phyloP scores from a whole-genome alignment of 2,329 filamentous ascomycete species.

The Trichoderma citrinoviride region DNA sequence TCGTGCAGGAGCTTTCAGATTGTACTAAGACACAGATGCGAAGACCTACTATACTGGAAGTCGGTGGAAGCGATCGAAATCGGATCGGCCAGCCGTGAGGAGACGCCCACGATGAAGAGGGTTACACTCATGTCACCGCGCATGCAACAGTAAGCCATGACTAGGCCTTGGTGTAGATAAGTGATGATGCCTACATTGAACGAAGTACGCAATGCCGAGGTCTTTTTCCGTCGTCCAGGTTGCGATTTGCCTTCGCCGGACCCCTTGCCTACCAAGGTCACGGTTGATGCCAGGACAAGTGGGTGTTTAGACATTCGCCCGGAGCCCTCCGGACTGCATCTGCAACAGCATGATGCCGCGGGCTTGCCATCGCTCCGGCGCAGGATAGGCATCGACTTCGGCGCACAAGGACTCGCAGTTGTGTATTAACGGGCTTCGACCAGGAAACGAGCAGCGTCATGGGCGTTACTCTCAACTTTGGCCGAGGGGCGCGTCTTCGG shows the following conservation, averaged over 20 bases:
- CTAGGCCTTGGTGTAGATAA: neutral
- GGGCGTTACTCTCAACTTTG: neutral
- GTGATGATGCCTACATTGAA: neutral
- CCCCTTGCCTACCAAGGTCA: neutral
- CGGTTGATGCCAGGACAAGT: neutral
- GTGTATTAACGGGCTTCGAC: neutral
- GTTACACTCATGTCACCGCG: neutral
- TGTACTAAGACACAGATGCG: too few relatives aligned
- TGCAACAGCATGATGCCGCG: neutral
- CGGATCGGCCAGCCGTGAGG: neutral
- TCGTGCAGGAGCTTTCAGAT: too few relatives aligned
- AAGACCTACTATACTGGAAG: neutral
- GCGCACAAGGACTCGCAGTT: neutral
- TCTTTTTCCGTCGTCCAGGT: neutral
- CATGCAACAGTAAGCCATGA: neutral
- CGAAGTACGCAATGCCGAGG: neutral
- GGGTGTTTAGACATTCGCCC: neutral
- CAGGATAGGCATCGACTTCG: too few relatives aligned
- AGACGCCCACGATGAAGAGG: neutral
- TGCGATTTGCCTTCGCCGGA: too few relatives aligned
- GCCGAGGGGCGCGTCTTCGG: slow-evolving; percentile 1
- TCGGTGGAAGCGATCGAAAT: neutral
- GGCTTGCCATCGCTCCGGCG: neutral
- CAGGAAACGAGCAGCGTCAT: neutral
- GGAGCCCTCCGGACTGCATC: neutral